Base-by-base conservation (phyloP, 2,329 filamentous ascomycete genomes). In the Epichloe gansuensis region DNA sequence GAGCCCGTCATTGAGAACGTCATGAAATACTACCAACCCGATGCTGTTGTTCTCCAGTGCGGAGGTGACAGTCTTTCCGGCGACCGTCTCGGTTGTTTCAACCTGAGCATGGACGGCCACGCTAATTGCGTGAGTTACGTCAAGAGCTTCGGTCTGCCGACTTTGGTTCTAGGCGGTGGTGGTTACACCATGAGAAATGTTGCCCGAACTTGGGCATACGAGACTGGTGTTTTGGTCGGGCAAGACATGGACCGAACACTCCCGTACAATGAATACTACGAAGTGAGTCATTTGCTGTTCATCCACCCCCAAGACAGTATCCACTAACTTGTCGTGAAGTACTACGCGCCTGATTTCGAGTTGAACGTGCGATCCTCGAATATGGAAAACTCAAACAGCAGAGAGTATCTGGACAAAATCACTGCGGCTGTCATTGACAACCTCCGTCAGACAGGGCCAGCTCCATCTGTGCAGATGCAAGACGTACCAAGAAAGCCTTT, bases 101-200 rank as follows among this genome's bases (percentile, higher is more conserved):
- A 97, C 67, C 77, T 98, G 56, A 97, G 94, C 69, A 96, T 98
- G 80, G 84, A 85, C 61, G 91, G 91, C 4, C 93, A 98, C 67
- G 91, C 91, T 59, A 90, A 90, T 68, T 98, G 93, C 66, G 89
- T 97, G 59, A 85, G 85, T 59, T 97, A 86, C 61, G 88, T 95
- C 59, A 96, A 95, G 70, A 84, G 80, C 56, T 91, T 91, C 66
- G 79, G 82, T 34, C 75, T 93, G 9, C 93, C 93, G 0, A 84
- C 94, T 2, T 78, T 98, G n/a, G 86, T 98, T 21, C 82, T 98
- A 17, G 93, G 93, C 35, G 93, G 93, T 15, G 93, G 93, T 57
- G 93, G 93, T 47, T 98, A 98, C 71, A 98, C 93, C 1, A 94
- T 95, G 69, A 85, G 93, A 57, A 98, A 98, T 59, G 93, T 98